Conservation (phyloP, 257 asterid genomes). For the Gardenia jasminoides region DNA sequence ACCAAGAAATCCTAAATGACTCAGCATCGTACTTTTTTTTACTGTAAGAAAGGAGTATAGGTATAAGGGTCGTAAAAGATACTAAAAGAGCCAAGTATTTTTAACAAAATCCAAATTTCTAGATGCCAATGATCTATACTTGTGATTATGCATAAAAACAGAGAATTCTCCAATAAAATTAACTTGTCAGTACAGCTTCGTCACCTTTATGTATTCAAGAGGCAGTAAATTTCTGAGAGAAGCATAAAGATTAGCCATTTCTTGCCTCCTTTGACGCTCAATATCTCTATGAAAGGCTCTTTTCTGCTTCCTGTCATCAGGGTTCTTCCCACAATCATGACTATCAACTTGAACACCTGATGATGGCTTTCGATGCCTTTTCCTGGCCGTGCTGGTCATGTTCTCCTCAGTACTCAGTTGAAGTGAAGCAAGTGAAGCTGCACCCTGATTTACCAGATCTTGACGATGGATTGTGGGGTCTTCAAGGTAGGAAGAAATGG, state of each 20-base stretch:
- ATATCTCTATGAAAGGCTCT: constrained; percentile 31
- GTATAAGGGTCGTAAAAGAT: not conserved
- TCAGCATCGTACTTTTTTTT: not conserved
- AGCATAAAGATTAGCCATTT: constrained; percentile 37
- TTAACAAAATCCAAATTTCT: no score
- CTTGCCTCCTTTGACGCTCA: constrained; percentile 49
- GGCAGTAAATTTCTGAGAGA: constrained; percentile 41
- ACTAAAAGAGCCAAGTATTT: no score
- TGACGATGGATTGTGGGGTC: constrained; percentile 13
- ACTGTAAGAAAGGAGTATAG: not conserved
- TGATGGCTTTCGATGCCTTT: not conserved
- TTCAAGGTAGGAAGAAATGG: not conserved
- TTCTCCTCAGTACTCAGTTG: not conserved
- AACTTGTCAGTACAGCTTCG: no score
- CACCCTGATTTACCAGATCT: constrained; percentile 17
- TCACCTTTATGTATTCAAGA: constrained; percentile 37
- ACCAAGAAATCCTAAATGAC: not conserved
- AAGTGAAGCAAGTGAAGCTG: not conserved
- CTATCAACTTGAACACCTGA: no score
- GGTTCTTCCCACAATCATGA: not conserved
- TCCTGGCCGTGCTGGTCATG: not conserved
- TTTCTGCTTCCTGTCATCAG: constrained; percentile 11
- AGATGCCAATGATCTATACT: not conserved
- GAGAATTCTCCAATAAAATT: not conserved
- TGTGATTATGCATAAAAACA: not conserved